phyloP scores from a whole-genome alignment of 2,329 filamentous ascomycete genomes.

The Trichoderma gracile region DNA sequence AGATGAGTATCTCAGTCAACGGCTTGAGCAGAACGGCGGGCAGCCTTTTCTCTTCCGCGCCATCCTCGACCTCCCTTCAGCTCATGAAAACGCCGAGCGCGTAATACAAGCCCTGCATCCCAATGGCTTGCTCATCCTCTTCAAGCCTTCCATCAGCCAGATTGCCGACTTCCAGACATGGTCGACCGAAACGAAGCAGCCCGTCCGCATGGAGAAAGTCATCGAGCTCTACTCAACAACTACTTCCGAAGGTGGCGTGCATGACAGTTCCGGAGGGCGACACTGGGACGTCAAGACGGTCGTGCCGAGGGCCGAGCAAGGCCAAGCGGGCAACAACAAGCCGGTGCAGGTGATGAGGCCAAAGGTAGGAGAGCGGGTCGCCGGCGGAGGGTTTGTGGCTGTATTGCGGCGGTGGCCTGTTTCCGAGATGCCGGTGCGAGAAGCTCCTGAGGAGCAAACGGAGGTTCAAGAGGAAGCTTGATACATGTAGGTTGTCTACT shows the following conservation, averaged over 20 bases:
- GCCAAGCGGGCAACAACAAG: constrained; percentile 28
- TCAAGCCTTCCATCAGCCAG: constrained; percentile 77
- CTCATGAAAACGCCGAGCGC: constrained; percentile 50
- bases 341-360: constrained; percentile 45
- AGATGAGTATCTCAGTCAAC: constrained; percentile 59
- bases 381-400: constrained; percentile 45
- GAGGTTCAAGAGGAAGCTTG: constrained; percentile 8
- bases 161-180: constrained; percentile 60
- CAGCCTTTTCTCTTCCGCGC: constrained; percentile 69
- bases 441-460: not conserved
- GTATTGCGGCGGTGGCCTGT: constrained; percentile 41
- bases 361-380: constrained; percentile 44
- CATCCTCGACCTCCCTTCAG: constrained; percentile 71
- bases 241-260: constrained; percentile 44
- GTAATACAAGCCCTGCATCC: constrained; percentile 60
- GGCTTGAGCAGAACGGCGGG: constrained; percentile 45
- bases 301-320: constrained; percentile 33
- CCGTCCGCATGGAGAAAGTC: constrained; percentile 57
- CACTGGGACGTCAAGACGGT: constrained; percentile 64
- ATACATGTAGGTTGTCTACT: no score
- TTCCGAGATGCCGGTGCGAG: constrained; percentile 23
- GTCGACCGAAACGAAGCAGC: constrained; percentile 54
- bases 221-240: constrained; percentile 56
- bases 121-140: constrained; percentile 67
- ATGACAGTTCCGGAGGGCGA: constrained; percentile 53